A percentile compares a stretch with the other conserved stretches of the same genome.
These are phyloP conservation scores for Fomitopsis pulvina DNA, from an alignment of 768 basidiomycete genomes.

Conservation along the genomic window DNA sequence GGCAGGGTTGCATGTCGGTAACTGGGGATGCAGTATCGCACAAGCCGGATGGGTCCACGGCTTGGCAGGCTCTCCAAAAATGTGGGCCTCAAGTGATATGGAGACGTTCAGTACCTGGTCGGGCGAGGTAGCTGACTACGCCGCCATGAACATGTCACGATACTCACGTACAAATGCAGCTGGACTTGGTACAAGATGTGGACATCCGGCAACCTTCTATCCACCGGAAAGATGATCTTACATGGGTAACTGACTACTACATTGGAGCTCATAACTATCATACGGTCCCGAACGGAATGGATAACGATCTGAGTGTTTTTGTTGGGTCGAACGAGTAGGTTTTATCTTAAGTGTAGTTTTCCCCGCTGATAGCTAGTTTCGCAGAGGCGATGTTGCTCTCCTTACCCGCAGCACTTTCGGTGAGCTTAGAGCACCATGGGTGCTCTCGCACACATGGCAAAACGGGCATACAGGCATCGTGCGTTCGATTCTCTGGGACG, in stretches of 20 bases:
- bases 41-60: slow-evolving; percentile 63
- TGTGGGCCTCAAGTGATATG: slow-evolving; percentile 94
- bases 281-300: slow-evolving; percentile 19
- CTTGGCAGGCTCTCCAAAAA: slow-evolving; percentile 26
- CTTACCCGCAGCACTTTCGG: slow-evolving; percentile 20
- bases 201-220: slow-evolving; percentile 64
- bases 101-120: slow-evolving; percentile 89
- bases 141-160: not conserved
- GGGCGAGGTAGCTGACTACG: slow-evolving; percentile 40
- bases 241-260: slow-evolving; percentile 79
- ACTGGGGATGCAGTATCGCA: slow-evolving; percentile 77
- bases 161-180: slow-evolving; percentile 28
- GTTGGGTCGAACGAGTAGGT: slow-evolving; percentile 71
- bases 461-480: slow-evolving; percentile 26
- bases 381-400: slow-evolving; percentile 27
- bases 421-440: slow-evolving; percentile 20
- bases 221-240: slow-evolving; percentile 40
- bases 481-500: slow-evolving; percentile 26
- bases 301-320: slow-evolving; percentile 46
- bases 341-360: not conserved
- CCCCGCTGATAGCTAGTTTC: not conserved
- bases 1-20: slow-evolving; percentile 72
- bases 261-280: slow-evolving; percentile 41
- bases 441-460: slow-evolving; percentile 22
- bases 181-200: slow-evolving; percentile 48